Conservation (phyloP, 257 asterid genomes). For the Plantago ovata region DNA sequence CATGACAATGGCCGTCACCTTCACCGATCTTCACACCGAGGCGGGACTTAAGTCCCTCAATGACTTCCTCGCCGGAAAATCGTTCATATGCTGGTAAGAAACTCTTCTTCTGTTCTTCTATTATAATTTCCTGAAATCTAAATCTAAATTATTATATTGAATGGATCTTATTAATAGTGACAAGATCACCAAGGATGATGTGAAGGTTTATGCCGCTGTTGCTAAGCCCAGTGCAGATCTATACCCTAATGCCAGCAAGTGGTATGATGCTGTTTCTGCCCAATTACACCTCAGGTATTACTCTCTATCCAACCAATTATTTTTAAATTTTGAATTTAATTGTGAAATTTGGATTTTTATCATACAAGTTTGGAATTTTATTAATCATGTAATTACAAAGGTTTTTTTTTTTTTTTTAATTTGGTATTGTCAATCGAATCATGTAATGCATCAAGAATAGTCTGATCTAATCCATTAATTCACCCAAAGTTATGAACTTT, state of each 20-base stretch:
- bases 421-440: no score
- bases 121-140: background rate
- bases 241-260: slow-evolving; percentile 66
- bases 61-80: slow-evolving; percentile 62
- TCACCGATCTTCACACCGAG: slow-evolving; percentile 76
- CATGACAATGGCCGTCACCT: slow-evolving; percentile 62
- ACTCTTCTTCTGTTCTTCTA: background rate
- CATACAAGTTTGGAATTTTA: no score
- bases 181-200: slow-evolving; percentile 64
- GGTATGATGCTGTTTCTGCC: slow-evolving; percentile 64
- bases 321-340: background rate
- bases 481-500: no score
- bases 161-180: no score
- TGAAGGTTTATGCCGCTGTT: slow-evolving; percentile 66
- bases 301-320: background rate
- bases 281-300: slow-evolving; percentile 61
- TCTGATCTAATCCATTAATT: no score
- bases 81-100: slow-evolving; percentile 61
- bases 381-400: no score
- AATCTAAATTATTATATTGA: no score
- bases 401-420: no score
- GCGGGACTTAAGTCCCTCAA: slow-evolving; percentile 77
- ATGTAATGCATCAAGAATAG: no score
- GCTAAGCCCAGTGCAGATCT: slow-evolving; percentile 58
- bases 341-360: background rate